Percentiles rank a stretch among this genome's conserved stretches.
Evolutionary conservation across 2,329 filamentous ascomycete genomes (phyloP).

Genomic region (Xylariaceae sp.): DNA sequence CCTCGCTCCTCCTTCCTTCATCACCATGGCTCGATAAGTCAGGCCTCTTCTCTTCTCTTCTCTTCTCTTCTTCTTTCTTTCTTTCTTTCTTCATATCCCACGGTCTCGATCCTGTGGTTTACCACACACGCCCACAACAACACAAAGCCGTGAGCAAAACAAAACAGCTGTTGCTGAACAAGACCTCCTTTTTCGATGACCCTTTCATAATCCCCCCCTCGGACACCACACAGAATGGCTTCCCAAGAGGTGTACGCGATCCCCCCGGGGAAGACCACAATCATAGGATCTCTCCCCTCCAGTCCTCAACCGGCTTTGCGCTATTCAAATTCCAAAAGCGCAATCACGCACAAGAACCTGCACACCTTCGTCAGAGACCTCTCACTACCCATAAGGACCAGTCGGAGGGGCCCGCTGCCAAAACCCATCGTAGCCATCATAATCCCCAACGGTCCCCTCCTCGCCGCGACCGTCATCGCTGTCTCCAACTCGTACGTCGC

Average conservation of each 20-base stretch:
- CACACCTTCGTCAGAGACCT: slow-evolving; percentile 31
- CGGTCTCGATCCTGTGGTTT: too few species aligned
- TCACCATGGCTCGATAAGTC: too few species aligned
- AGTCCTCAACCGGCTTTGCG: slow-evolving; percentile 28
- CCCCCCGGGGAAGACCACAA: slow-evolving; percentile 18
- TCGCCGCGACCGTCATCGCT: slow-evolving; percentile 46
- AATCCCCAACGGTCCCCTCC: slow-evolving; percentile 47
- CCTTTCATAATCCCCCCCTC: not conserved
- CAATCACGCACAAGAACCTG: slow-evolving; percentile 32
- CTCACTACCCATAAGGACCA: slow-evolving; percentile 25
- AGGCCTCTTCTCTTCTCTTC: too few species aligned
- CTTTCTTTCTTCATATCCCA: too few species aligned
- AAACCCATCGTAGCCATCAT: slow-evolving; percentile 46
- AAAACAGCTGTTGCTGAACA: too few species aligned
- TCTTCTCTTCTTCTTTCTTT: too few species aligned
- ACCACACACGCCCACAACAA: too few species aligned
- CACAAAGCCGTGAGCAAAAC: too few species aligned
- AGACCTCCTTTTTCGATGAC: too few species aligned
- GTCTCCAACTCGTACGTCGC: slow-evolving; percentile 46
- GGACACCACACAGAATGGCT: not conserved
- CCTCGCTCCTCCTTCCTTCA: too few species aligned
- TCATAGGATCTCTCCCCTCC: slow-evolving; percentile 33
- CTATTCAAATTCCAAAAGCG: slow-evolving; percentile 17
- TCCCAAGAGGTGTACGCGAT: too few species aligned
- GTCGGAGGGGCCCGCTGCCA: slow-evolving; percentile 4